Base-by-base conservation (phyloP, 495 filamentous ascomycete species). In the Annulohypoxylon bovei region DNA sequence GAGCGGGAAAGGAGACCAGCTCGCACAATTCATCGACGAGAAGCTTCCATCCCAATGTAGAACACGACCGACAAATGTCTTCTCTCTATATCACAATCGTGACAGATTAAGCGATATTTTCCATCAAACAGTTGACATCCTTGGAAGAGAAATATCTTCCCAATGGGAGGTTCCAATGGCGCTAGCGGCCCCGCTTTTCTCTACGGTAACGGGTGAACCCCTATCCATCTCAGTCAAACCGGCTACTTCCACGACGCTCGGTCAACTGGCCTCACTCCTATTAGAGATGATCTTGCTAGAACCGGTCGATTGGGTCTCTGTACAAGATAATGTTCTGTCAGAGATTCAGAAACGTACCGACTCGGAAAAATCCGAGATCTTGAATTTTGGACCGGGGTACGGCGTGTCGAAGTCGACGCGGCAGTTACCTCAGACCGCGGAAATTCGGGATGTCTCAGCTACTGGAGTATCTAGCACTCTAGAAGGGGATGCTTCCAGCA, bases 251-350 rank as follows among this genome's bases (percentile, higher is more conserved):
- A 52, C 4, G 0, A 33, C 28, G 28, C 11, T 53, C 1, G 49
- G 49, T 6, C 28, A 33, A 6, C 16, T 53, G 8, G 49, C 33
- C 3, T 53, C 49, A n/a, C 14, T 16, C 16, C 49, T 53, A 3
- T n/a, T 53, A 16, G 49, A 53, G 3, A 53, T 53, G 49, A 53
- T 53, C 5, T 53, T 53, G n/a, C 7, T 53, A 2, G 49, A 53
- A 20, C 49, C 49, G 6, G 49, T 53, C 5, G 27, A 53, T 20
- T 53, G 49, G 49, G 27, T 35, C n/a, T 30, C 27, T 53, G 28
- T 53, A 5, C 49, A 53, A 53, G 28, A 53, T 6, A 14, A 6
- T 3, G 5, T 53, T 25, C n/a, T 53, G 5, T 53, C 49, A 12
- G 49, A 53, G 0, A 11, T 33, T 32, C n/a, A 33, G n/a, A 27